Base-by-base conservation (phyloP, 257 asterid species). In the Cynanchum wilfordii region DNA sequence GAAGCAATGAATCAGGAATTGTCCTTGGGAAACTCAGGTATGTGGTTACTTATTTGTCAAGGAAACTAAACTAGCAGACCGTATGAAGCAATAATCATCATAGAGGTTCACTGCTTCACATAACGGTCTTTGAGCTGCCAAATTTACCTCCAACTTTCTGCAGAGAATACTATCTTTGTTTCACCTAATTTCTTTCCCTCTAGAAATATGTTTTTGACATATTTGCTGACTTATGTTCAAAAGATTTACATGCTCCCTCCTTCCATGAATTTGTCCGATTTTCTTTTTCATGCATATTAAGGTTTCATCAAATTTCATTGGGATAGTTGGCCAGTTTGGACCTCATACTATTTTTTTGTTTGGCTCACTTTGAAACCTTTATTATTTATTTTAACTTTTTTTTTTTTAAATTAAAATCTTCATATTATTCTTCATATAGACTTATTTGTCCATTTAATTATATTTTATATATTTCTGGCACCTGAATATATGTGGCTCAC, bases 11-110 rank as follows among this genome's bases (percentile, higher is more conserved):
- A 79, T 94, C 97, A 76, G 99, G 99, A 64, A 91, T 94, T 77
- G 96, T 89, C 77, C 99, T 94, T 2, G 99, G 99, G 66, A 94
- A 94, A 87, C 96, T 94, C 73, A 91, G 99, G 99, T 91, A 79
- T 74, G 81, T 73, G 76, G 71, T 55, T 71, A 69, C 70, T 70
- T 59, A 20, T 54, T n/a, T 8, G 9, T 54, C 12, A 20, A 19
- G 59, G 59, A 54, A n/a, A 30, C 50, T 33, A 33, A 36, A 6
- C 29, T 7, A 36, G 16, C 19, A 19, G 45, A 36, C 15, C 16
- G n/a, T 33, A 58, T 10, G 10, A 15, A 62, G 1, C 2, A 16
- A 30, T 10, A 62, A 30, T 62, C 11, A 15, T 15, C 68, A 36
- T 19, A 25, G 22, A 9, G 0, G 58, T 49, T 42, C 68, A 44